Evolutionary conservation across 1,284 basidiomycete species (phyloP), one percentile per base, ranked within the genome.

Genomic region (Ustilago nuda): DNA sequence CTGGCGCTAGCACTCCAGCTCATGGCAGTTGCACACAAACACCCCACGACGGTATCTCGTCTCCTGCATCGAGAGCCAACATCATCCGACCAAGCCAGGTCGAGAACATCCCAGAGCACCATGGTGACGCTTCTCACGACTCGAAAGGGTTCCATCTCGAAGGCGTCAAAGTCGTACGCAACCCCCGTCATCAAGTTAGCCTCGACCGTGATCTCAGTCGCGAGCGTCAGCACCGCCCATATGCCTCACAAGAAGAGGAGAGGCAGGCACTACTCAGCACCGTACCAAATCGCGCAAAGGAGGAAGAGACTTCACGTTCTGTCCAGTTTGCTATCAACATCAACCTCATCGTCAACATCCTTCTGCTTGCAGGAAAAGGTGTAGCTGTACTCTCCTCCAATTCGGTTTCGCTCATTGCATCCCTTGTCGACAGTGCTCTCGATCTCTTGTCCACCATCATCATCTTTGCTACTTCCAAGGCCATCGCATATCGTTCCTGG

Each of bases 401-500:
- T 48, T 90, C 89, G 8, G 88, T 90, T 63, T 89, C 89, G 27
- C 87, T 90, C 56, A 86, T 89, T 32, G 89, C 89, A 8, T 88
- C 87, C 0, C 84, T 89, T 13, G 88, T 90, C 60, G 89, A 89
- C 81, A 88, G 87, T 19, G 88, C 87, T 0, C 87, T 90, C 68
- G 89, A 90, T 61, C 85, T 90, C 19, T 75, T 90, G 1, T 88
- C 87, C 17, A 89, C 89, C 0, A 79, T 89, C 56, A 86, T 75
- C 78, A 87, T 76, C 81, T 85, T 84, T 68, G 75, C 62, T 55
- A 82, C 81, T 11, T 82, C 83, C 23, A 76, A 77, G 46, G 79
- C 81, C 37, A 79, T 81, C 30, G 78, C 80, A 6, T 83, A 82
- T 61, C 77, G 80, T 17, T 79, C 78, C 19, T 81, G 78, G 73